Base-by-base conservation (phyloP, 345 rosid genomes). In the Populus deltoides region DNA sequence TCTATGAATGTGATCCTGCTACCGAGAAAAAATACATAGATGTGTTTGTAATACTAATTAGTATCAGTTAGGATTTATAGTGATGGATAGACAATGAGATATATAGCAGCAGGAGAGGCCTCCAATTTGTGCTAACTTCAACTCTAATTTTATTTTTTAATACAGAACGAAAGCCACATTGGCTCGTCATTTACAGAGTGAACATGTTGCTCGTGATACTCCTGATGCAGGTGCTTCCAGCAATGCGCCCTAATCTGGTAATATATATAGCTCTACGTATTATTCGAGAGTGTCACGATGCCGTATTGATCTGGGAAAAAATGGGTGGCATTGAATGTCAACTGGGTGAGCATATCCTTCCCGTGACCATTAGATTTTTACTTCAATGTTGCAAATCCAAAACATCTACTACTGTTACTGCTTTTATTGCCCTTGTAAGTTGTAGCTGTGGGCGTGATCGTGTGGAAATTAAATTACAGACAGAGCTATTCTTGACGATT, bases 41-140 rank as follows among this genome's bases (percentile, higher is more conserved):
- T 0, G 5, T 33, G 36, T 33, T 33, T 33, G 4, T 6, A 33
- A 33, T 4, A 33, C 36, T 33, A 33, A 33, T 4, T 33, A 33
- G 4, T 33, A 33, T 0, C 35, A 4, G 0, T 33, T 33, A 4
- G 5, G 5, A 33, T 4, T 33, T 33, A 33, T 33, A 33, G 0
- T 33, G 35, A 5, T 33, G 4, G 0, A 33, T 4, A 0, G 27
- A 27, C 1, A 27, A 6, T 0, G 0, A 33, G 0, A 33, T 33
- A 4, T 4, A 33, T 0, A 33, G n/a, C n/a, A n/a, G n/a, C n/a
- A n/a, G n/a, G 6, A 6, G 6, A 33, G 36, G 6, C 4, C 36
- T 33, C 36, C 6, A 4, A 3, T 4, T 33, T 33, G 36, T 33
- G 36, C 6, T 33, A 0, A 33, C 36, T 33, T 33, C 36, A 33